Evolutionary conservation across 805 yeast species (phyloP), one percentile per base, ranked within the genome.

Genomic region (Metschnikowia cubensis): DNA sequence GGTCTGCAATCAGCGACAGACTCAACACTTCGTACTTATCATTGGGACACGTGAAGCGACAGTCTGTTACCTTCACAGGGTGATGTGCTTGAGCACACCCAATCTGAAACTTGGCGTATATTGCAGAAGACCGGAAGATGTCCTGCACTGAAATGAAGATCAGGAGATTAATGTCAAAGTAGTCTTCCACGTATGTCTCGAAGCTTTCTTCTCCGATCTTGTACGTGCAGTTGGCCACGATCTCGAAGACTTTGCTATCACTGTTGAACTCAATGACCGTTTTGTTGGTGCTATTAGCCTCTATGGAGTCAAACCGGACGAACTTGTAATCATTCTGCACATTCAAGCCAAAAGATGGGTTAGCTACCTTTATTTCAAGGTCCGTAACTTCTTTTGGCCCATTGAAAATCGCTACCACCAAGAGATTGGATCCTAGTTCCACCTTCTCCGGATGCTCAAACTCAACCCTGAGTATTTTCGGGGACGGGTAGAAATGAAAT

Each of bases 71-170:
- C 48, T 86, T 67, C 2, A 85, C 71, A 0, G 94, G 95, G 4
- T 64, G 58, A 7, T 67, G 66, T 0, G 71, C 49, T 22, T 75
- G 73, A 0, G 84, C 71, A 4, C 90, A 76, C 17, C 88, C 85
- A 41, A 88, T 74, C 13, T 85, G 80, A 61, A 86, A 89, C 57
- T 83, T 85, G 4, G 89, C 82, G 55, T 79, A 84, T 1, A 88
- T 67, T 29, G 73, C 67, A 15, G 76, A 63, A 2, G 77, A 64
- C 54, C 81, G 79, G 70, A 87, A 87, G 10, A 84, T 81, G 62
- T 89, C 96, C 59, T 87, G 92, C 2, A 87, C 95, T 2, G 89
- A 82, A 0, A 87, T 94, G 0, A 89, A 84, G 6, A 87, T 68
- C 4, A 79, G 73, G 35, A 88, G 69, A 0, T 79, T 66, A 5